phyloP scores from a whole-genome alignment of 1,139 yeast species.

The Debaryomyces nepalensis region DNA sequence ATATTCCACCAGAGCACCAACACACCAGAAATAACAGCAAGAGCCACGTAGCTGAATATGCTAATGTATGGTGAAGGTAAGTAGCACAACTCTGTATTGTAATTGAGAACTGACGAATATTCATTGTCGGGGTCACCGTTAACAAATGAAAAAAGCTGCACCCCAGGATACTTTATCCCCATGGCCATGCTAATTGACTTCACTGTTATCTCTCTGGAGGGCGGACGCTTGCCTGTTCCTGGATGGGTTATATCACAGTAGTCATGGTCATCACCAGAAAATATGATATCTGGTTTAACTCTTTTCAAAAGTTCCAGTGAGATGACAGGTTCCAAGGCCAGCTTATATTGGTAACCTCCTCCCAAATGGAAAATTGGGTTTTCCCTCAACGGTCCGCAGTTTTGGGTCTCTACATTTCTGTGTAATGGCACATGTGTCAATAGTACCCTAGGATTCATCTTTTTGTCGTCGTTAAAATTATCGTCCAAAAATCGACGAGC shows the following conservation, averaged over 20 bases:
- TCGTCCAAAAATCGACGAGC: conserved; percentile 37
- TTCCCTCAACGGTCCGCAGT: conserved; percentile 56
- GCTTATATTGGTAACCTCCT: conserved; percentile 57
- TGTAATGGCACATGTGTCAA: conserved; percentile 56
- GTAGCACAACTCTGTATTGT: conserved; percentile 51
- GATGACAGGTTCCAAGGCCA: conserved; percentile 38
- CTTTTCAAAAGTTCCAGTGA: conserved; percentile 33
- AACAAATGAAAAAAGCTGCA: conserved; percentile 48
- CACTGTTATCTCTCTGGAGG: conserved; percentile 51
- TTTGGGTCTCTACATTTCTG: conserved; percentile 34
- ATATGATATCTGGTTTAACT: conserved; percentile 46
- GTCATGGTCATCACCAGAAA: conserved; percentile 61
- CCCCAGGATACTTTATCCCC: conserved; percentile 60
- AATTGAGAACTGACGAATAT: conserved; percentile 25
- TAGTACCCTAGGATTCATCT: conserved; percentile 40
- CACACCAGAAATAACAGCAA: conserved; percentile 41
- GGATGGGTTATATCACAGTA: conserved; percentile 54
- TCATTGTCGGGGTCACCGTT: conserved; percentile 22
- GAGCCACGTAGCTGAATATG: conserved; percentile 39
- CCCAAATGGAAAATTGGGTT: conserved; percentile 27
- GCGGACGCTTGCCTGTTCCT: conserved; percentile 18
- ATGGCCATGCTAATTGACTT: conserved; percentile 64
- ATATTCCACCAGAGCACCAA: conserved; percentile 36
- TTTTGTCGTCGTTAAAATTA: conserved; percentile 18
- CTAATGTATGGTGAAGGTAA: conserved; percentile 54